Conservation (phyloP, 108 stramenopile genomes). For the Nitzschia sp. region DNA sequence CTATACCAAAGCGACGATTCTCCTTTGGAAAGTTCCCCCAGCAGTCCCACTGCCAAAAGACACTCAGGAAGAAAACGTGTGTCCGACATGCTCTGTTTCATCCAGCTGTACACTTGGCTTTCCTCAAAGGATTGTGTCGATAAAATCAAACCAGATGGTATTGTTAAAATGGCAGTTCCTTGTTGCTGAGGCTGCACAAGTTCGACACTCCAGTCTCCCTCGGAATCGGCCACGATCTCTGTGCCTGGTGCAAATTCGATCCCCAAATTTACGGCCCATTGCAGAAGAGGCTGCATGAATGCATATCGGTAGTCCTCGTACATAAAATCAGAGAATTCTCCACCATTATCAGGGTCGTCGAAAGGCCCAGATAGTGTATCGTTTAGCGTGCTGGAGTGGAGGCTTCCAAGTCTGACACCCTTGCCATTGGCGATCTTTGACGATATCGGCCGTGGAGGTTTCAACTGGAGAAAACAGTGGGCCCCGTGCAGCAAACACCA, state of each 20-base stretch:
- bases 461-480: background rate
- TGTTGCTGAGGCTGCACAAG: slow-evolving; percentile 6
- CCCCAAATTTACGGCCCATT: slow-evolving; percentile 20
- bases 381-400: background rate
- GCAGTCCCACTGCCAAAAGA: slow-evolving; percentile 46
- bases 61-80: slow-evolving; percentile 33
- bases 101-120: background rate
- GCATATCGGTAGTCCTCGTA: background rate
- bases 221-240: slow-evolving; percentile 11
- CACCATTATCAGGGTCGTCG: background rate
- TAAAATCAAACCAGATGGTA: slow-evolving; percentile 24
- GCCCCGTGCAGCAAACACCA: background rate
- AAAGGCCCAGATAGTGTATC: background rate
- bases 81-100: background rate
- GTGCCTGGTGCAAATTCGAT: slow-evolving; percentile 21
- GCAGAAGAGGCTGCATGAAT: slow-evolving; percentile 16
- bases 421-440: background rate
- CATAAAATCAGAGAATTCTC: background rate
- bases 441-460: background rate
- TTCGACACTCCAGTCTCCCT: slow-evolving; percentile 28
- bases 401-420: background rate
- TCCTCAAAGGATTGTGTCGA: background rate
- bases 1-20: slow-evolving; percentile 37
- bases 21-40: slow-evolving; percentile 47
- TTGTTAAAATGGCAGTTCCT: slow-evolving; percentile 20